Conservation (phyloP, 2,329 filamentous ascomycete species). For the Hypoxylon sp. region DNA sequence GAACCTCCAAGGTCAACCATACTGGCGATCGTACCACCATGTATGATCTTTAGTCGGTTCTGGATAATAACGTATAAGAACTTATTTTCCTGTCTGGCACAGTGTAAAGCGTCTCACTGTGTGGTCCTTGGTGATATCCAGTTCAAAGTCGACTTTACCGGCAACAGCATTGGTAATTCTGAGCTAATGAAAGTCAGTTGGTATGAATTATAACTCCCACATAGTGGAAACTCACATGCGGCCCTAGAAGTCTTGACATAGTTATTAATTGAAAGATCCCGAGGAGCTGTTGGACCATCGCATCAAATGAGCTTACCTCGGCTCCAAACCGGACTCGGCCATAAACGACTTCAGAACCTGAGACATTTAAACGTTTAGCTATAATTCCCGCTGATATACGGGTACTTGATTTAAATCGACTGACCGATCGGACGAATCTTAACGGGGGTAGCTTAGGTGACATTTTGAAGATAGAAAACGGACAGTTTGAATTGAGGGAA, state of each 20-base stretch:
- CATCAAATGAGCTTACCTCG: conserved; percentile 66
- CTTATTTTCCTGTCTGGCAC: conserved; percentile 70
- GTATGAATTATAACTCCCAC: not conserved
- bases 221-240: conserved; percentile 48
- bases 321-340: conserved; percentile 85
- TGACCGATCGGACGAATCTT: conserved; percentile 71
- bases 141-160: conserved; percentile 77
- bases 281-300: not conserved
- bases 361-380: not conserved
- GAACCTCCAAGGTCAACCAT: conserved; percentile 75
- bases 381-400: too few species aligned
- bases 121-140: conserved; percentile 77
- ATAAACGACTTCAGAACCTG: conserved; percentile 89
- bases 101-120: conserved; percentile 61
- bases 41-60: conserved; percentile 80
- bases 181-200: conserved; percentile 60
- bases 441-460: conserved; percentile 58
- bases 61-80: conserved; percentile 45
- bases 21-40: conserved; percentile 81
- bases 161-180: conserved; percentile 70
- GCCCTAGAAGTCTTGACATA: conserved; percentile 51
- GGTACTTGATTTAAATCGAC: conserved; percentile 42
- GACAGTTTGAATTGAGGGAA: not conserved
- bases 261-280: not conserved
- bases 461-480: conserved; percentile 32